phyloP scores from a whole-genome alignment of 164 flowering plant species.

The Aristolochia californica region DNA sequence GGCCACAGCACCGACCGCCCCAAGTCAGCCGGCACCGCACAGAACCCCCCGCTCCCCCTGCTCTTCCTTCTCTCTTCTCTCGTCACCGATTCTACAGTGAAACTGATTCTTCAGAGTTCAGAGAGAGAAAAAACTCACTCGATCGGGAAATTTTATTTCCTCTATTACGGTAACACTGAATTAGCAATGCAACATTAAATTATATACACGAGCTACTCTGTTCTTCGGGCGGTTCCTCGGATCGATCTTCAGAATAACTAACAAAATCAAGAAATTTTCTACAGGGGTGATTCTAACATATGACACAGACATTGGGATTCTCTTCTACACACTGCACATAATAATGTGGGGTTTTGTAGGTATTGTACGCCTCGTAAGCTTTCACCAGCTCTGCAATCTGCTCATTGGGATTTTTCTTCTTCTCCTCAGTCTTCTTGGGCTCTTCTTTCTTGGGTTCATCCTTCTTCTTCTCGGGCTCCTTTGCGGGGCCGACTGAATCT shows the following conservation, averaged over 20 bases:
- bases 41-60: too few species aligned
- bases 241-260: too few species aligned
- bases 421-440: slow-evolving; percentile 14
- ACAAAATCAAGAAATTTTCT: not conserved
- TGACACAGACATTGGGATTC: slow-evolving; percentile 77
- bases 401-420: slow-evolving; percentile 21
- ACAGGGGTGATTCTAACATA: slow-evolving; percentile 23
- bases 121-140: too few species aligned
- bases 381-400: slow-evolving; percentile 37
- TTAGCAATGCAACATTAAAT: not conserved
- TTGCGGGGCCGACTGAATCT: slow-evolving; percentile 60
- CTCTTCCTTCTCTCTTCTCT: not conserved
- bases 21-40: too few species aligned
- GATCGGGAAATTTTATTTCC: too few species aligned
- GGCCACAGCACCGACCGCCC: too few species aligned
- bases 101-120: too few species aligned
- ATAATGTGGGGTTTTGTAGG: slow-evolving; percentile 43
- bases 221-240: too few species aligned
- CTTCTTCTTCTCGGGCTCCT: slow-evolving; percentile 64
- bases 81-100: too few species aligned
- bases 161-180: not conserved
- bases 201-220: not conserved
- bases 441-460: slow-evolving; percentile 24
- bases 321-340: slow-evolving; percentile 67
- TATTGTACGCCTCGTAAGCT: slow-evolving; percentile 51